Base-by-base conservation (phyloP, 768 basidiomycete species). In the Candolleomyces aberdarensis region DNA sequence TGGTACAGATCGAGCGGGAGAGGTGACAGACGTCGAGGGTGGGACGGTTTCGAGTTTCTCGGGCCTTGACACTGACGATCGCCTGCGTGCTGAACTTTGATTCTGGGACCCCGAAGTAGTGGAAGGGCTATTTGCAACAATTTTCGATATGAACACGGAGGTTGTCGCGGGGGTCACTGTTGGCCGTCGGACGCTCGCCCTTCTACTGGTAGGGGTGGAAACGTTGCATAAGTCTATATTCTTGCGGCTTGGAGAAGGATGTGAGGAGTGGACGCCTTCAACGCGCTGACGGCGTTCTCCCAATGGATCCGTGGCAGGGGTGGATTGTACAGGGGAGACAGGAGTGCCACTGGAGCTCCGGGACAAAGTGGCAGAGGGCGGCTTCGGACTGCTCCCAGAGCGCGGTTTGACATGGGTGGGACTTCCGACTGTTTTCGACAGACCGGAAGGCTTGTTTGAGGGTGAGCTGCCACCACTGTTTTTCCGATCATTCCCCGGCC, bases 171-270 rank as follows among this genome's bases (percentile, higher is more conserved):
- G 72, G 58, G 79, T 75, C 62, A 80, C 67, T 57, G 83, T 70
- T 8, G 82, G 75, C 17, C 85, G 80, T 58, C 75, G 76, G 22
- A 70, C 66, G 43, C 69, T 72, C 10, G 77, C 72, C 54, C 81
- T 82, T 54, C 82, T 22, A 54, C 52, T 54, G 80, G 19, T 81
- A 80, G 31, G 80, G 32, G 80, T 69, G 36, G 76, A 61, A 22
- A 80, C 72, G 19, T 74, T 72, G 13, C 84, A 85, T 40, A 88
- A 74, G 60, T 91, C 88, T 43, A 80, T 63, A 56, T 80, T 74
- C 72, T 83, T 88, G 20, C 85, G 84, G 63, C 76, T 78, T 0
- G 89, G 86, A 11, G 88, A 87, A 6, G 86, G 78, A 63, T 85
- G 82, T 1, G 82, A 75, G 8, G 83, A 84, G 32, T 85, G 83